Evolutionary conservation across 192 early-diverging fungal genomes (phyloP).

Genomic region (Phlyctochytrium arcticum): DNA sequence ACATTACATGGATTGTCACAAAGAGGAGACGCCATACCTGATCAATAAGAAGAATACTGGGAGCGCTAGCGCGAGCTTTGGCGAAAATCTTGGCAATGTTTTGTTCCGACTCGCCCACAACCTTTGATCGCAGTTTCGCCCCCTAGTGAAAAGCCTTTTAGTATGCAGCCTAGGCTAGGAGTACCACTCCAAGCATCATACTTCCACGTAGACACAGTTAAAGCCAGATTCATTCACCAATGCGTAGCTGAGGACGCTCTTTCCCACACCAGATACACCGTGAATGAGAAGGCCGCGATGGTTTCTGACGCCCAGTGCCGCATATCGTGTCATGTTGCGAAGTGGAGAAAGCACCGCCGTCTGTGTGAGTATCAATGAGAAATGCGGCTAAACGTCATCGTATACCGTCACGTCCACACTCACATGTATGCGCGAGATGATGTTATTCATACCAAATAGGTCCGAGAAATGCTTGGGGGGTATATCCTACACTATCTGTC

Average conservation of each 20-base stretch:
- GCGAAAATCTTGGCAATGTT: constrained; percentile 80
- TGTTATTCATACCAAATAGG: constrained; percentile 72
- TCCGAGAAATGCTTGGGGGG: constrained; percentile 65
- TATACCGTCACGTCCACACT: too few relatives aligned
- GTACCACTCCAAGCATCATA: constrained; percentile 18
- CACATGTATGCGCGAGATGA: constrained; percentile 61
- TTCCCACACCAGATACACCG: constrained; percentile 87
- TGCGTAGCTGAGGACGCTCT: constrained; percentile 84
- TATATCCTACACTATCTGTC: too few relatives aligned
- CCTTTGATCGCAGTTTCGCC: constrained; percentile 80
- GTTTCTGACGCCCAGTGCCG: constrained; percentile 61
- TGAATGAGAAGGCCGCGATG: constrained; percentile 80
- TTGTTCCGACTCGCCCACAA: constrained; percentile 92
- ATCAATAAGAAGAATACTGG: constrained; percentile 91
- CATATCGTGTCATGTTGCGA: constrained; percentile 42
- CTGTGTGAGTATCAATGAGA: too few relatives aligned
- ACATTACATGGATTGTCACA: not conserved
- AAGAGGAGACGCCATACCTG: constrained; percentile 65
- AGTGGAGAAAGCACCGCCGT: constrained; percentile 56
- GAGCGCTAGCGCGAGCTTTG: constrained; percentile 74
- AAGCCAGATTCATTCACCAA: constrained; percentile 73
- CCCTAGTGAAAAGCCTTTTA: constrained; percentile 35
- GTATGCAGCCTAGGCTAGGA: not conserved
- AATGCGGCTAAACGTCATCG: not conserved
- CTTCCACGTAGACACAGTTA: constrained; percentile 81